These are phyloP conservation scores for Fusarium sp. DNA, from an alignment of 2,329 filamentous ascomycete species.

Conservation along the genomic window DNA sequence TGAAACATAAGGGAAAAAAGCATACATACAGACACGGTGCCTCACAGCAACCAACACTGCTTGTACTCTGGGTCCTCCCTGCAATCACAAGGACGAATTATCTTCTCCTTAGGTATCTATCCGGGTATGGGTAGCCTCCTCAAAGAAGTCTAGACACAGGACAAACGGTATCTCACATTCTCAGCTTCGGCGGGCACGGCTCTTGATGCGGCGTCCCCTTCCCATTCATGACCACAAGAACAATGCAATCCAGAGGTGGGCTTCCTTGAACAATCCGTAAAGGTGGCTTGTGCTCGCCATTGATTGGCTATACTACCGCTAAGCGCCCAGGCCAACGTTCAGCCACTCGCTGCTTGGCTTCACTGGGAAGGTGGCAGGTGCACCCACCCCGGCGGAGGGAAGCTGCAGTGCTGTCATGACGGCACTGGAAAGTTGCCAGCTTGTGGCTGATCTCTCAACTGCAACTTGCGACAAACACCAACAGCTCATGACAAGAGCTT, in stretches of 20 bases:
- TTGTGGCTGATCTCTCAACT: constrained; percentile 41
- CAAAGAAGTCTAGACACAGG: constrained; percentile 9
- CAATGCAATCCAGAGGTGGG: constrained; percentile 32
- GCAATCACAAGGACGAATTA: constrained; percentile 1
- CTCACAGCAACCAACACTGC: background rate
- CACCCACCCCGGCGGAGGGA: background rate
- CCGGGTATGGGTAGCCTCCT: constrained; percentile 7
- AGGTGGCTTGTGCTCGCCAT: constrained; percentile 23
- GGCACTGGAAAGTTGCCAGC: constrained; percentile 43
- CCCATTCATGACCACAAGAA: constrained; percentile 37
- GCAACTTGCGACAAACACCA: constrained; percentile 38
- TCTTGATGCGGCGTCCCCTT: constrained; percentile 1
- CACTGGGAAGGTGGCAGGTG: constrained; percentile 18
- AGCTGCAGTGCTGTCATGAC: constrained; percentile 38
- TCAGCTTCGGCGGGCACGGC: constrained; percentile 24
- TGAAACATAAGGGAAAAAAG: constrained; percentile 3
- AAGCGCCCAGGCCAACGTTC: constrained; percentile 32
- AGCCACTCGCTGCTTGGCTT: constrained; percentile 21
- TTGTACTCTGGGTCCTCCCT: background rate
- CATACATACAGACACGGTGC: constrained; percentile 2
- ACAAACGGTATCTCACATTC: constrained; percentile 14
- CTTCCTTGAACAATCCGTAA: constrained; percentile 10
- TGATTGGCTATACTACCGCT: constrained; percentile 44
- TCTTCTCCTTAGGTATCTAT: background rate
- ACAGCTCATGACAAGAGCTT: constrained; percentile 28